Evolutionary conservation across 805 yeast genomes (phyloP), one percentile per base, ranked within the genome.

Genomic region (Candida multigemmis): DNA sequence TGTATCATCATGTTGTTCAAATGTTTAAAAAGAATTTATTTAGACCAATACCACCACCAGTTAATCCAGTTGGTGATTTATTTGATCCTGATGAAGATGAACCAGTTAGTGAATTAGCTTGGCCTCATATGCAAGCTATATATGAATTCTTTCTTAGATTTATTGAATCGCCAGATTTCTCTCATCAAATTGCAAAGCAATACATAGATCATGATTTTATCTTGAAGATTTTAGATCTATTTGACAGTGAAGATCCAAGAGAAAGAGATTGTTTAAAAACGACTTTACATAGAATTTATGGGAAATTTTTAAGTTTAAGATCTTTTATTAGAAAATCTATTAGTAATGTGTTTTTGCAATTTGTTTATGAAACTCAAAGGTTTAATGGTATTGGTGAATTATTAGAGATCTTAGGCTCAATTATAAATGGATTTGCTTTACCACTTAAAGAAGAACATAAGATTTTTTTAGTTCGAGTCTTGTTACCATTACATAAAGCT

Each of bases 71-170:
- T 24, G 98, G 98, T 20, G 98, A 91, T 38, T 72, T 89, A 21
- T 91, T 72, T 53, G 98, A 91, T 45, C 98, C 98, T 1, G 98
- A 91, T 56, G 98, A 91, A 57, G 98, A 91, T 60, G 98, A 91
- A 56, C 97, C 97, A 3, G 94, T 91, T 20, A 75, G 77, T 42
- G 97, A 91, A 51, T 73, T 89, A 37, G 87, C 96, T 7, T 91
- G 98, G 98, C 95, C 97, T 8, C 98, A 91, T 52, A 91, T 91
- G 97, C 94, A 85, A 55, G 71, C 86, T 22, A 94, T 87, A 17
- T 91, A 91, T 59, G 97, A 91, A 53, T 85, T 91, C 45, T 89
- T 91, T 50, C 61, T 91, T 34, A 66, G 94, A 44, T 89, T 91
- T 55, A 78, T 91, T 28, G 97, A 91, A 57, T 77, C 89, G 37